Conservation (phyloP, 2,329 filamentous ascomycete species). For the Paecilomyces sp. region DNA sequence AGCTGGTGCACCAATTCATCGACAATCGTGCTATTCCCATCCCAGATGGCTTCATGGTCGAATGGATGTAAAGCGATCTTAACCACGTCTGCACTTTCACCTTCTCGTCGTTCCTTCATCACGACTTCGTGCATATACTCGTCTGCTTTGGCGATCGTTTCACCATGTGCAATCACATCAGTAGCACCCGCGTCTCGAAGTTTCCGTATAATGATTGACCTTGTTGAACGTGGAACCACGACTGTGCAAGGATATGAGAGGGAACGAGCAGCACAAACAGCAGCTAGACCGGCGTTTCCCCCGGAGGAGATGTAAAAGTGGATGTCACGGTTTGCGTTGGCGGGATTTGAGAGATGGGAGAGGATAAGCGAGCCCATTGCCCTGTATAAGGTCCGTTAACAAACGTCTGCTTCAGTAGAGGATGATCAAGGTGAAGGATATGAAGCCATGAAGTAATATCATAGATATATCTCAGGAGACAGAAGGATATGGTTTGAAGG, state of each 20-base stretch:
- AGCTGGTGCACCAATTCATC: slow-evolving; percentile 38
- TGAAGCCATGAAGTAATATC: too few relatives aligned
- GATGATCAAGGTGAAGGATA: not conserved
- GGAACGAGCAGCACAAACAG: slow-evolving; percentile 62
- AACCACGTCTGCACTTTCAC: slow-evolving; percentile 17
- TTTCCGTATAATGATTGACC: slow-evolving; percentile 64
- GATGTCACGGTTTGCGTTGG: slow-evolving; percentile 34
- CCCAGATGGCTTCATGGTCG: slow-evolving; percentile 39
- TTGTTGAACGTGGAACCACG: slow-evolving; percentile 61
- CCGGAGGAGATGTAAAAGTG: slow-evolving; percentile 78
- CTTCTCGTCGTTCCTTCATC: slow-evolving; percentile 25
- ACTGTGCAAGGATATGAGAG: slow-evolving; percentile 64
- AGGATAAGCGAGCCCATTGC: slow-evolving; percentile 68
- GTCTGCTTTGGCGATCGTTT: slow-evolving; percentile 64
- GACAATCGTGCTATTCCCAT: slow-evolving; percentile 38
- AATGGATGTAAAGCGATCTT: slow-evolving; percentile 39
- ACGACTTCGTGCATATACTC: slow-evolving; percentile 52
- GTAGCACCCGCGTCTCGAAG: slow-evolving; percentile 58
- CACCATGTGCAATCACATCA: slow-evolving; percentile 61
- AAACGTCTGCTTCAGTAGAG: not conserved
- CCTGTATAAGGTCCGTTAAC: slow-evolving; percentile 7
- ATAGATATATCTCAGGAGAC: not conserved
- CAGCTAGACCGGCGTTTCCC: slow-evolving; percentile 79
- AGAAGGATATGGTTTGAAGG: slow-evolving; percentile 1
- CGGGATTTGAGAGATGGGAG: slow-evolving; percentile 37